phyloP scores from a whole-genome alignment of 345 rosid genomes.

The Bruguiera parviflora region DNA sequence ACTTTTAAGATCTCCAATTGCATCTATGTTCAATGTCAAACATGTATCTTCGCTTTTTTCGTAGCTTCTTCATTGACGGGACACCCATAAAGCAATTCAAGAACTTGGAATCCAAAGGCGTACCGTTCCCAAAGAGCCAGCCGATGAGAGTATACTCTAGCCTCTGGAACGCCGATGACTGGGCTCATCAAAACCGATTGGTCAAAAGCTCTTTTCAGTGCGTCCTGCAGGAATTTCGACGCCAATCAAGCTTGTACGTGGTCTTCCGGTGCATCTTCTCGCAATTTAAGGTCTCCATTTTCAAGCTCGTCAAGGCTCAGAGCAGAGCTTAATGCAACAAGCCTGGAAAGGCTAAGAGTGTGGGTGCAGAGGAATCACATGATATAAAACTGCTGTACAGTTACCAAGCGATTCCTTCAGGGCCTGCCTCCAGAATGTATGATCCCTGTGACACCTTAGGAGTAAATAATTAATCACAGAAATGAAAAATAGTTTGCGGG shows the following conservation, averaged over 20 bases:
- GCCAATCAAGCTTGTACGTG: constrained; percentile 32
- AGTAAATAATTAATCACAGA: no score
- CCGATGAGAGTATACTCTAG: constrained; percentile 57
- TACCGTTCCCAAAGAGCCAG: constrained; percentile 54
- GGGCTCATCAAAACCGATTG: constrained; percentile 71
- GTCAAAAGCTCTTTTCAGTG: constrained; percentile 52
- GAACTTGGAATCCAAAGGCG: constrained; percentile 46
- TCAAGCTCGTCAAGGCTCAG: not conserved
- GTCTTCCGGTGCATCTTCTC: constrained; percentile 29
- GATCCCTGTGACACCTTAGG: no score
- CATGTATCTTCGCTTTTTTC: not conserved
- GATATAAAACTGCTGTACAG: constrained; percentile 10
- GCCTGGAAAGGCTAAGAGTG: not conserved
- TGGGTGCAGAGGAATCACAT: constrained; percentile 16
- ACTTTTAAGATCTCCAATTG: no score
- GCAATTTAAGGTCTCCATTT: constrained; percentile 10
- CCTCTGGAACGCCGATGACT: constrained; percentile 68
- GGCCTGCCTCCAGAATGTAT: not conserved
- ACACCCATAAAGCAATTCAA: constrained; percentile 63
- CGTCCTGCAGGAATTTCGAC: constrained; percentile 42
- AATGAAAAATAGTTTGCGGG: no score
- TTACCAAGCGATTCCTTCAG: constrained; percentile 5
- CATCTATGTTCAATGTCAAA: no score
- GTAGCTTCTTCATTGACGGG: constrained; percentile 50
- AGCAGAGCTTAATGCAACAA: not conserved